Percentiles rank a stretch among this genome's conserved stretches.
These are phyloP conservation scores for Mycena sanguinolenta DNA, from an alignment of 768 basidiomycete genomes.

Conservation along the genomic window DNA sequence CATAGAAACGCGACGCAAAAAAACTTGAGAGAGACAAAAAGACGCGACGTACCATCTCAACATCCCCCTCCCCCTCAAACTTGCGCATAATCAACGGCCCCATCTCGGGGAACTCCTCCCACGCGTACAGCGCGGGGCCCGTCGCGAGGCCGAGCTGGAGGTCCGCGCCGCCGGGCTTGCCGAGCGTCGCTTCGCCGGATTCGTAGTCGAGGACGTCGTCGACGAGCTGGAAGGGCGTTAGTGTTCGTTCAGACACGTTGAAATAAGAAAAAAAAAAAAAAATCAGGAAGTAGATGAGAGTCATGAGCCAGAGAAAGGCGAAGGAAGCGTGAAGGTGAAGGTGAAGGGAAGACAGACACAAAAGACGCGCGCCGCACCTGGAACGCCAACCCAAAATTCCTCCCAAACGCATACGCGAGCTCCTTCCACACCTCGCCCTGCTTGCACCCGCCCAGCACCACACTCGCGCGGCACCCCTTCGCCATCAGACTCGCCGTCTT, in stretches of 20 bases:
- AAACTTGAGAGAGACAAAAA: no score
- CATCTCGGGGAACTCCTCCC: slow-evolving; percentile 93
- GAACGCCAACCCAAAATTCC: slow-evolving; percentile 95
- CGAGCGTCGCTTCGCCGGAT: slow-evolving; percentile 78
- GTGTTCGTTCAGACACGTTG: neutral
- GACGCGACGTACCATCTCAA: slow-evolving; percentile 71
- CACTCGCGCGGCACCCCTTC: slow-evolving; percentile 88
- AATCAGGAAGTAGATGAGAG: no score
- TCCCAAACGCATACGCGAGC: slow-evolving; percentile 95
- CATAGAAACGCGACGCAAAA: no score
- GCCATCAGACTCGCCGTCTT: slow-evolving; percentile 96
- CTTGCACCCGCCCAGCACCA: slow-evolving; percentile 87
- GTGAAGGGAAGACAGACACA: no score
- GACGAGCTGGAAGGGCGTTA: slow-evolving; percentile 82
- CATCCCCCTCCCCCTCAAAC: slow-evolving; percentile 87
- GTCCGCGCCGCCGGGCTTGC: slow-evolving; percentile 93
- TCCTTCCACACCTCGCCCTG: slow-evolving; percentile 93
- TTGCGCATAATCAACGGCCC: slow-evolving; percentile 88
- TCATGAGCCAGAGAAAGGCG: no score
- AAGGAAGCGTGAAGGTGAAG: no score
- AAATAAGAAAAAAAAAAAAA: slow-evolving; percentile 10
- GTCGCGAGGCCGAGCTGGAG: slow-evolving; percentile 89
- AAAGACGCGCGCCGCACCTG: slow-evolving; percentile 87
- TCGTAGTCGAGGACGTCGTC: slow-evolving; percentile 97
- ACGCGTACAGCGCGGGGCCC: slow-evolving; percentile 94